Evolutionary conservation across 179 eudicot genomes (phyloP), one percentile per base, ranked within the genome.

Genomic region (Beta lomatogona): DNA sequence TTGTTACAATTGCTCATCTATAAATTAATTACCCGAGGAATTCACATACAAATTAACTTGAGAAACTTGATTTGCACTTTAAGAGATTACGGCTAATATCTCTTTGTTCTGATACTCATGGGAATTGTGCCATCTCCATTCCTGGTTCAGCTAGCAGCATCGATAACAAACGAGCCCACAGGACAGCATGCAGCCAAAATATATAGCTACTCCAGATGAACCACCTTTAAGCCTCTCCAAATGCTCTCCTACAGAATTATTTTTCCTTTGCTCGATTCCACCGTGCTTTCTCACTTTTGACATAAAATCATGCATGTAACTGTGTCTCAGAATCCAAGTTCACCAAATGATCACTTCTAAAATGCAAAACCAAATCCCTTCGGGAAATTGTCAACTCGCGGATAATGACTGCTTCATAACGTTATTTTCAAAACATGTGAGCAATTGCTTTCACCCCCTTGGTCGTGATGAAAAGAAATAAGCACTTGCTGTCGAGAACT

Each of bases 1-100:
- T 72, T 75, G 52, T 75, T 75, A 75, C 66, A 75, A 55, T 74
- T 55, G 65, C 45, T 54, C 50, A 57, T 59, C 58, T 59, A 57
- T 3, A 57, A 58, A 53, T 57, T 21, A 15, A 57, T 75, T 55
- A 36, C 25, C 15, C 36, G 9, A 21, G 31, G 52, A 57, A 7
- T 74, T 57, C 50, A 25, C 22, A 22, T 31, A 1, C 41, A 73
- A 54, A 55, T 54, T 55, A 41, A 36, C 22, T 72, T 53, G 9
- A 72, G 11, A 72, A 21, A 64, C 22, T 21, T 71, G 11, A 14
- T 36, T 9, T 3, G 59, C 59, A 55, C 59, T 60, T 60, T 22
- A 60, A 60, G 64, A 60, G 7, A 64, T 11, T 11, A 28, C 69
- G 28, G 69, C 15, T 64, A 25, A 64, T 4, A 8, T 18, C 54